Evolutionary conservation across 306 rosid genomes (phyloP), one percentile per base, ranked within the genome.

Genomic region (Carpinus viminea): DNA sequence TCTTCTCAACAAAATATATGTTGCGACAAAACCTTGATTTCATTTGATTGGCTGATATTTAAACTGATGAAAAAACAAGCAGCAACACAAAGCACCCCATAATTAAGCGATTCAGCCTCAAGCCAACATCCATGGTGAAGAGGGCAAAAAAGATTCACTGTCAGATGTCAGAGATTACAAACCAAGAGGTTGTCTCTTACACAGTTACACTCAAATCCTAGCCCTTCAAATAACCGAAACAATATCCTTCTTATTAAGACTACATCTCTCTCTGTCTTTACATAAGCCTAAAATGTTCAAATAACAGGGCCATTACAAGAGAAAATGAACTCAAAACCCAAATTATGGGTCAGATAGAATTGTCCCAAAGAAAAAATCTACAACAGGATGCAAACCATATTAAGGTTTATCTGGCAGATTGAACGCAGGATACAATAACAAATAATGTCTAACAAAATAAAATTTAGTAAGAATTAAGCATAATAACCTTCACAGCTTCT

Each of bases 401-500:
- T 61, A 18, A 61, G 11, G 34, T 31, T 24, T 31, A 13, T 26
- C 18, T 4, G 24, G 65, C 12, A 62, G n/a, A 31, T 34, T 68
- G 26, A 68, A 38, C 41, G 18, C 13, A 34, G 36, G 20, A 65
- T 1, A 68, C 12, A 8, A 68, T 41, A 71, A 81, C 36, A 38
- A 54, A 31, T 8, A 51, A 62, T 66, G 41, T 46, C 45, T 4
- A 70, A 74, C 53, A 75, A 64, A 76, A 79, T 24, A 26, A 70
- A 79, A 65, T 50, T n/a, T n/a, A 71, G 66, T 70, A 70, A 45
- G 65, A 80, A 68, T 8, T 54, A 38, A 70, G 59, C 75, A 72
- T 52, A 76, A 86, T 72, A 46, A 93, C 98, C 98, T 93, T 93
- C 77, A 91, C 89, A 18, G 89, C 65, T 70, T 89, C 89, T 20